Evolutionary conservation across 495 filamentous ascomycete species (phyloP).

Genomic region (Aspergillus steynii): DNA sequence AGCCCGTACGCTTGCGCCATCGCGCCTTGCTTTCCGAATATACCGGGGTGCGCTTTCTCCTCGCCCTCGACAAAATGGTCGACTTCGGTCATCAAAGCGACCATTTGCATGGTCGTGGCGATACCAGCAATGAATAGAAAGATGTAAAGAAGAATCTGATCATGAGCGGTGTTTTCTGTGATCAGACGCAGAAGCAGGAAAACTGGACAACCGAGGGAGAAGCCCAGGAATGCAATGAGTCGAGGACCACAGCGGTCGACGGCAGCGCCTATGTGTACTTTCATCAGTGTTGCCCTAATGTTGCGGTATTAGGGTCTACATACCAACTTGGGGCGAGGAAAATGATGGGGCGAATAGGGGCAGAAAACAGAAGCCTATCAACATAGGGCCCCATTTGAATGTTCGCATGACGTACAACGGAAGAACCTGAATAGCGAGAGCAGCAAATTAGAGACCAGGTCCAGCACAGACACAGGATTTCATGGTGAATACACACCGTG

Average conservation of each 20-base stretch:
- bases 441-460: too few relatives aligned
- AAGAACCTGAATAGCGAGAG: slow-evolving; percentile 29
- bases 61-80: slow-evolving; percentile 32
- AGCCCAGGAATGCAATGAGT: slow-evolving; percentile 47
- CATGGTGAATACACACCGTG: slow-evolving; percentile 25
- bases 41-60: slow-evolving; percentile 32
- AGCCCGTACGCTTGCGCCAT: slow-evolving; percentile 63
- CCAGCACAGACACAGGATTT: too few relatives aligned
- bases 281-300: slow-evolving; percentile 30
- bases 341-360: slow-evolving; percentile 48
- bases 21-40: slow-evolving; percentile 56
- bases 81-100: slow-evolving; percentile 41
- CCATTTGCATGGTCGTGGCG: slow-evolving; percentile 34
- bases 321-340: slow-evolving; percentile 32
- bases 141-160: slow-evolving; percentile 35
- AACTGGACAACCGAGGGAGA: slow-evolving; percentile 44
- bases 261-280: slow-evolving; percentile 36
- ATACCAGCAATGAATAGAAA: slow-evolving; percentile 38
- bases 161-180: slow-evolving; percentile 25
- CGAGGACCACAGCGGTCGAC: slow-evolving; percentile 56
- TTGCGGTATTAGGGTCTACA: slow-evolving; percentile 9
- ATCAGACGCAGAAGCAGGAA: slow-evolving; percentile 56
- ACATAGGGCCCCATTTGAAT: slow-evolving; percentile 60
- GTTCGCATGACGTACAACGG: slow-evolving; percentile 42
- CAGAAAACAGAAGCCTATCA: slow-evolving; percentile 61